Evolutionary conservation across 192 early-diverging fungal species (phyloP), one percentile per base, ranked within the genome.

Genomic region (Spinellus fusiger): DNA sequence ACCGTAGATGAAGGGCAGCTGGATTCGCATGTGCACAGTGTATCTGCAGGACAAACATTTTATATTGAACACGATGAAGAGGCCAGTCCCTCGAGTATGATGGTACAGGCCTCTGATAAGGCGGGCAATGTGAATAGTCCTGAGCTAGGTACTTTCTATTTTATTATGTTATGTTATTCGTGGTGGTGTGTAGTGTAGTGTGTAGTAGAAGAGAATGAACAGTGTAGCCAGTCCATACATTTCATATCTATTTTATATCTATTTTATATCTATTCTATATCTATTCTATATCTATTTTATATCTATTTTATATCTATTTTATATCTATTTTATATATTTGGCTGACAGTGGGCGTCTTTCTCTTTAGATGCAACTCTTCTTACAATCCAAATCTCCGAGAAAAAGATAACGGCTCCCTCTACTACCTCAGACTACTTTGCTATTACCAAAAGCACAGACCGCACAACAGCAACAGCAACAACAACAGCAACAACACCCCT

Each of bases 11-110:
- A 73, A 32, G 54, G 59, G 20, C 64, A 56, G 15, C 28, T 25
- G n/a, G 58, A 33, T 8, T 18, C 48, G n/a, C 57, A 69, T 26
- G 20, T 55, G 12, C 35, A 61, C 15, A 32, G 38, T 13, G 56
- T 84, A 2, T 38, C 32, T 2, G 25, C 57, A 3, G 81, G 82
- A 15, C 66, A 84, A 25, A 85, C 84, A 4, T 58, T 85, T 48
- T 69, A 79, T 40, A 69, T 78, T 27, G 80, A 85, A 32, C 60
- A 84, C 20, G 68, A 80, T 47, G 83, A 85, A 50, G 79, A 84
- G 7, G 62, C 74, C 6, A 77, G 67, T 26, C 81, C 81, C 2
- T 72, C 77, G 20, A 82, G 78, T 49, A 62, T 86, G 51, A 58
- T 72, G 13, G 82, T 69, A 0, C 61, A 69, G 38, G 68, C 62